Evolutionary conservation across 495 filamentous ascomycete species (phyloP), one percentile per base, ranked within the genome.

Genomic region (Podospora conica): DNA sequence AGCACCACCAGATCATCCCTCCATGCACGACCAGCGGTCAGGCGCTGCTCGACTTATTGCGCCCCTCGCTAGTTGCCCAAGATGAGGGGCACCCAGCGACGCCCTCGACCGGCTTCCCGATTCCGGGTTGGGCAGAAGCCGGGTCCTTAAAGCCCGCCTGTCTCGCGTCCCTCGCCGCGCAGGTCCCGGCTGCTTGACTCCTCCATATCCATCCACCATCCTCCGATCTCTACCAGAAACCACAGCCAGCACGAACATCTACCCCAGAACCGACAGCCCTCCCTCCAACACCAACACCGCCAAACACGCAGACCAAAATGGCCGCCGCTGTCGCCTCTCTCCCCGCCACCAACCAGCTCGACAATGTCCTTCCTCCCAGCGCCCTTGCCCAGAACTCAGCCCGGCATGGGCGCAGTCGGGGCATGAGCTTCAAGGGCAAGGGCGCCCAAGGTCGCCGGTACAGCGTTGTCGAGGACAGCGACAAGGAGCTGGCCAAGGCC

Each of bases 381-480:
- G 77, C 77, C 22, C 57, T 80, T 24, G 74, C 70, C n/a, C 75
- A 78, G 57, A 71, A 78, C 66, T 71, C 66, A 53, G 74, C 78
- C 54, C 77, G 79, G 55, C 79, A 82, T 72, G 79, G 79, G 58
- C 74, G 79, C 58, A 77, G 76, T 66, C 67, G 75, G 60, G 78
- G 75, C 10, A 77, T 78, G 68, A 82, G 78, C 63, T 58, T 78
- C 62, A 75, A 74, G 61, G 72, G 70, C 64, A 79, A 76, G 65
- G 66, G 66, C 18, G 66, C 73, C 27, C 61, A 55, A 31, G 74
- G 76, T 55, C 74, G 77, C 3, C 72, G 77, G 2, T 80, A 80
- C 71, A 76, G 75, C 58, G 68, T 80, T 25, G 75, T 77, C 9
- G 78, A 82, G 61, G 77, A 82, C 48, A 69, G 76, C 55, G 79